A percentile compares a stretch with the other conserved stretches of the same genome.
phyloP scores from a whole-genome alignment of 202 grass and related monocot genomes.

The Cymbopogon flexuosus region DNA sequence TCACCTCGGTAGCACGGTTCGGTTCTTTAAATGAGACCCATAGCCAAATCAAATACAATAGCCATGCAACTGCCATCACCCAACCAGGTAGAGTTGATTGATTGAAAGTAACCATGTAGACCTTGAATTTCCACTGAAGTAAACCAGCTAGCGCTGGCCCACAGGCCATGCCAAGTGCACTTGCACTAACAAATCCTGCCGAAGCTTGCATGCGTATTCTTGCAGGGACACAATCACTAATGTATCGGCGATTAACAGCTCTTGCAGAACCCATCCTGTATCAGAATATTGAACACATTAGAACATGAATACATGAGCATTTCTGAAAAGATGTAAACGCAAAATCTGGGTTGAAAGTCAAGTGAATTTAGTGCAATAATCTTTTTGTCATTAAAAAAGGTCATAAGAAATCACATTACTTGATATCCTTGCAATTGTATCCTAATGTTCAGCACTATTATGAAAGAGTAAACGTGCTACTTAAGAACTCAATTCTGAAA shows the following conservation, averaged over 20 bases:
- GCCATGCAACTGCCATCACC: constrained; percentile 87
- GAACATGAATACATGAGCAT: constrained; percentile 6
- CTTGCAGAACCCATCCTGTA: constrained; percentile 85
- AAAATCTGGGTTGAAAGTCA: not conserved
- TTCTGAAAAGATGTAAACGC: constrained; percentile 5
- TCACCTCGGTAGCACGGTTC: constrained; percentile 43
- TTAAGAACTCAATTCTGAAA: constrained; percentile 1
- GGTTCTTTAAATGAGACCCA: constrained; percentile 79
- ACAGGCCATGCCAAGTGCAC: constrained; percentile 94
- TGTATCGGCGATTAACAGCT: constrained; percentile 91
- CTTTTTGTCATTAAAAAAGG: not conserved
- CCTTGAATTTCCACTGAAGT: constrained; percentile 89
- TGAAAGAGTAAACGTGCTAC: not conserved
- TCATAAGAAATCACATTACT: not conserved
- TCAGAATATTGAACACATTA: constrained; percentile 24
- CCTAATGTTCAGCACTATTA: not conserved
- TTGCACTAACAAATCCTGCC: constrained; percentile 86
- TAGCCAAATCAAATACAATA: constrained; percentile 75
- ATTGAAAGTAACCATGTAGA: constrained; percentile 76
- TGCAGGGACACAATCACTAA: constrained; percentile 90
- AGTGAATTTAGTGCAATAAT: not conserved
- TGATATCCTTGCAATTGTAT: not conserved
- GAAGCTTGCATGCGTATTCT: constrained; percentile 92
- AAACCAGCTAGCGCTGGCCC: constrained; percentile 91
- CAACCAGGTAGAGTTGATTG: constrained; percentile 87